phyloP scores from a whole-genome alignment of 1,284 basidiomycete genomes.

The Sanghuangporus baumii region DNA sequence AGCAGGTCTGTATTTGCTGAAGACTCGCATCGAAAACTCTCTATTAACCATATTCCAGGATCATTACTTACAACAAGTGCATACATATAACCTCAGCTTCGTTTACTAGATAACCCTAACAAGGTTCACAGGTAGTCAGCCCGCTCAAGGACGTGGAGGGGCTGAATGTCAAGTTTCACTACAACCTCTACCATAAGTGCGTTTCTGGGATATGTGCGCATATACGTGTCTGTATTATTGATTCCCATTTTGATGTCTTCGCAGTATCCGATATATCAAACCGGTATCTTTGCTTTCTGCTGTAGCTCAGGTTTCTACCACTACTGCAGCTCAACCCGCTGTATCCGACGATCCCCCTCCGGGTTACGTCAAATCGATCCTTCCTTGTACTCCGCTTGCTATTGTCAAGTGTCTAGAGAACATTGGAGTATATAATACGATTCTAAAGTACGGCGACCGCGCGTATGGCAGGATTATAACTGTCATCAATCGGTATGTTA shows the following conservation, averaged over 20 bases:
- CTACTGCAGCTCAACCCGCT: conserved; percentile 27
- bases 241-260: background rate
- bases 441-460: conserved; percentile 90
- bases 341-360: conserved; percentile 64
- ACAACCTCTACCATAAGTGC: conserved; percentile 95
- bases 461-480: conserved; percentile 92
- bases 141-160: conserved; percentile 98
- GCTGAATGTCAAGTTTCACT: conserved; percentile 92
- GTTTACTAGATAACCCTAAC: background rate
- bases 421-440: conserved; percentile 87
- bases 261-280: conserved; percentile 72
- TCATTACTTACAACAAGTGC: conserved; percentile 89
- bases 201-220: conserved; percentile 22
- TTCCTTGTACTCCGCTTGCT: conserved; percentile 95
- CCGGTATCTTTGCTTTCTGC: conserved; percentile 53
- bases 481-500: conserved; percentile 81
- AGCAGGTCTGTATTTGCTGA: conserved; percentile 53
- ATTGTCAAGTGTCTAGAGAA: conserved; percentile 94
- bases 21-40: conserved; percentile 15
- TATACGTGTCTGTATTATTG: conserved; percentile 2
- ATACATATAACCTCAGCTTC: conserved; percentile 2
- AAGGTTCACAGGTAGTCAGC: conserved; percentile 68
- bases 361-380: conserved; percentile 87
- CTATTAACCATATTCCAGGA: conserved; percentile 49
- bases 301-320: conserved; percentile 26